Percentiles rank a stretch among this genome's conserved stretches.
phyloP scores from a whole-genome alignment of 495 filamentous ascomycete genomes.

The Usnea hakonensis region DNA sequence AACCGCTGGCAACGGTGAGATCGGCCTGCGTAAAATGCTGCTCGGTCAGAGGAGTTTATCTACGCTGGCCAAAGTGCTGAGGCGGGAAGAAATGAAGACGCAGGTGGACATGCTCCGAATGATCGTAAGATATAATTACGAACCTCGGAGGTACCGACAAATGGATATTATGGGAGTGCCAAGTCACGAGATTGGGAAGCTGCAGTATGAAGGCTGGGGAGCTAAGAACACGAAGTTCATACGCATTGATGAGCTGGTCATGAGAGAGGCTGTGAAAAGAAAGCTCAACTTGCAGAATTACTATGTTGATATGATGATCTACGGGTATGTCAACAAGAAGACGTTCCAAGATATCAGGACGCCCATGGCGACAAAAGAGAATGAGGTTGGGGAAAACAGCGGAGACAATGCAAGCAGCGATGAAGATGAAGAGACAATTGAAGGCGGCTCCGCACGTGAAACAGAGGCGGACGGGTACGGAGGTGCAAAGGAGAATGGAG shows the following conservation, averaged over 20 bases:
- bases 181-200: constrained; percentile 38
- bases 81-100: constrained; percentile 31
- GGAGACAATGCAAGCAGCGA: not conserved
- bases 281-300: constrained; percentile 37
- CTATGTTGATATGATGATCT: constrained; percentile 44
- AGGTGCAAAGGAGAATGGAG: not conserved
- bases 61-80: constrained; percentile 43
- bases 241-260: constrained; percentile 49
- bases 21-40: constrained; percentile 44
- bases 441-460: not conserved
- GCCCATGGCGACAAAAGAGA: constrained; percentile 16
- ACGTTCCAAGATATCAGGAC: constrained; percentile 33
- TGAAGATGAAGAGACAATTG: not conserved
- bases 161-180: constrained; percentile 41
- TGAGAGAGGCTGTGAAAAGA: constrained; percentile 41
- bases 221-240: constrained; percentile 34
- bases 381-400: not conserved
- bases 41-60: constrained; percentile 50
- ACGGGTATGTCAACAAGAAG: constrained; percentile 43
- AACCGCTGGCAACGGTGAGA: constrained; percentile 31
- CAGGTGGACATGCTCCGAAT: constrained; percentile 38
- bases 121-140: constrained; percentile 35
- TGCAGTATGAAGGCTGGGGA: constrained; percentile 47
- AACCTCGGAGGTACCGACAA: constrained; percentile 14
- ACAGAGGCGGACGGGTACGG: constrained; percentile 6